A percentile compares a stretch with the other conserved stretches of the same genome.
Conservation (phyloP, 1,139 yeast genomes). For the Candida smagusa region DNA sequence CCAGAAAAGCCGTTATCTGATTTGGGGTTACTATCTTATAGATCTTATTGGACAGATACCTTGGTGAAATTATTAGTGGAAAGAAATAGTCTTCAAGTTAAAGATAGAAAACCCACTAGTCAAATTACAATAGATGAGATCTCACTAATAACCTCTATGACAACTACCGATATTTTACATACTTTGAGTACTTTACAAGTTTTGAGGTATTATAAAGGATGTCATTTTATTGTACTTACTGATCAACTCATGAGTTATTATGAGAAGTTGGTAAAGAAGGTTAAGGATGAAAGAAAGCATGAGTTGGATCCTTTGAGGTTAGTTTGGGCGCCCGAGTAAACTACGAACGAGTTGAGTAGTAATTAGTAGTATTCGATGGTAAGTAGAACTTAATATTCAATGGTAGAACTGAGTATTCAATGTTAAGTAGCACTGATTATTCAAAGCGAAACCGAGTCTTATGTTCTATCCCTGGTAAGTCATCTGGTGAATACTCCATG, state of each 20-base stretch:
- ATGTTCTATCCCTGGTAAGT: no score
- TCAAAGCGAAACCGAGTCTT: no score
- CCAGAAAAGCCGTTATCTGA: constrained; percentile 98
- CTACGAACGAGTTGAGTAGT: constrained; percentile 92
- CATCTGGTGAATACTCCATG: no score
- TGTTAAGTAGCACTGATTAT: no score
- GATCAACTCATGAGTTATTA: constrained; percentile 78
- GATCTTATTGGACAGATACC: constrained; percentile 97
- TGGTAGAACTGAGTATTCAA: no score
- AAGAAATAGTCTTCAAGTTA: constrained; percentile 37
- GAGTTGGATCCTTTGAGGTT: constrained; percentile 69
- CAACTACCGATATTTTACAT: constrained; percentile 91
- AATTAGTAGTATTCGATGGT: constrained; percentile 88
- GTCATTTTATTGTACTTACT: constrained; percentile 87
- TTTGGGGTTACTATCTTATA: constrained; percentile 84
- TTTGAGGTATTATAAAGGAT: constrained; percentile 93
- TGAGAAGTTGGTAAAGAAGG: constrained; percentile 60
- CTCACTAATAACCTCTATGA: constrained; percentile 84
- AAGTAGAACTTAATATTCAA: constrained; percentile 68
- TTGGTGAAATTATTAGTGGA: constrained; percentile 74
- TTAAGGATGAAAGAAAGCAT: constrained; percentile 66
- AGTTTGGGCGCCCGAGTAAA: constrained; percentile 93
- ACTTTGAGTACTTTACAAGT: constrained; percentile 89
- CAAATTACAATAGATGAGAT: constrained; percentile 93
- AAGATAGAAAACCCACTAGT: constrained; percentile 38